A percentile compares a stretch with the other conserved stretches of the same genome.
Conservation (phyloP, 1,139 yeast genomes). For the Cylindricascospora bacillispora region DNA sequence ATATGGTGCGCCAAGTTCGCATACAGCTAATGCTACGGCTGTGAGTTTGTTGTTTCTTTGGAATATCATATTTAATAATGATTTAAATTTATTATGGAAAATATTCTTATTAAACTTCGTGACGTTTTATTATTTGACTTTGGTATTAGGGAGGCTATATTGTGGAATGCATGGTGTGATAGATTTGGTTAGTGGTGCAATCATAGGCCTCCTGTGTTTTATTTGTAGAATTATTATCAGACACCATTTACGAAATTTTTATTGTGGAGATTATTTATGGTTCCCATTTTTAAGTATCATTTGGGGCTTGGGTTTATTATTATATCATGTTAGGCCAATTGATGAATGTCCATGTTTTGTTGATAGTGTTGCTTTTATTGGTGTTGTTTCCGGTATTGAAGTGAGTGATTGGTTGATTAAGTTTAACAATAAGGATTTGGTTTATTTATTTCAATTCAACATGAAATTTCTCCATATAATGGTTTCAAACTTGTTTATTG, state of each 20-base stretch:
- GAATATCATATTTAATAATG: conserved; percentile 4
- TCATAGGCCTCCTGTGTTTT: conserved; percentile 45
- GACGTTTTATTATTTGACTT: conserved; percentile 45
- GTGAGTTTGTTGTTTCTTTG: conserved; percentile 33
- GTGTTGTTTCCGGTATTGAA: conserved; percentile 65
- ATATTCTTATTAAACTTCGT: conserved; percentile 11
- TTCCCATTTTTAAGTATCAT: conserved; percentile 32
- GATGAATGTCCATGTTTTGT: conserved; percentile 96
- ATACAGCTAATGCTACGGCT: conserved; percentile 85
- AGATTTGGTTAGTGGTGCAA: conserved; percentile 56
- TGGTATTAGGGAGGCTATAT: conserved; percentile 72
- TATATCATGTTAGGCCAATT: conserved; percentile 71
- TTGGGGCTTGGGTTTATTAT: conserved; percentile 39
- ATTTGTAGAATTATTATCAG: conserved; percentile 27
- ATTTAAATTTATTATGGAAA: conserved; percentile 3
- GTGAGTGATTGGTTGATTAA: conserved; percentile 21
- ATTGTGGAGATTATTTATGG: conserved; percentile 19
- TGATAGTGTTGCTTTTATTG: conserved; percentile 87
- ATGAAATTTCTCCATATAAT: not conserved
- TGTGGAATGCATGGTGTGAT: conserved; percentile 97
- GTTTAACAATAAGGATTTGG: conserved; percentile 1
- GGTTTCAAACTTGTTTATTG: conserved; percentile 14
- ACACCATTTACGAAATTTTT: conserved; percentile 9
- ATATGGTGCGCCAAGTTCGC: conserved; percentile 92
- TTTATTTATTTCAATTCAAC: conserved; percentile 1